Conservation (phyloP, 2,329 filamentous ascomycete genomes). For the Clarireedia sp. region DNA sequence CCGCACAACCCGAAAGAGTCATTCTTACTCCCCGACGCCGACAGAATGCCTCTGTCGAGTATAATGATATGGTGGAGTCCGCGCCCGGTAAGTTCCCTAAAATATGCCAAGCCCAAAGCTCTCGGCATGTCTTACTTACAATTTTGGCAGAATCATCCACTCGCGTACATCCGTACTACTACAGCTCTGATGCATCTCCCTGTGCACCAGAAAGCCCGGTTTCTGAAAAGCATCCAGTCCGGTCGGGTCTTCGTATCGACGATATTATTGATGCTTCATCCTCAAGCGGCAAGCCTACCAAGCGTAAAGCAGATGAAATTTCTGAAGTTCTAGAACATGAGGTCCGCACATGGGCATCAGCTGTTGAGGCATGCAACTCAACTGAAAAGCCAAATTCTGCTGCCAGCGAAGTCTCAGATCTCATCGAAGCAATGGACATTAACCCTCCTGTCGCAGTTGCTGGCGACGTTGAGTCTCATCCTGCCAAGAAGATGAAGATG, state of each 20-base stretch:
- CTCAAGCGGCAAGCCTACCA: conserved; percentile 11
- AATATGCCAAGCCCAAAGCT: background rate
- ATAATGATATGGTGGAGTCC: background rate
- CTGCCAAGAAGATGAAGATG: conserved; percentile 25
- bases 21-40: background rate
- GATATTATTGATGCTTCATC: conserved; percentile 25
- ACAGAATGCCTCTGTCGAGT: background rate
- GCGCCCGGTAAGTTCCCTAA: background rate
- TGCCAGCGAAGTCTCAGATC: background rate
- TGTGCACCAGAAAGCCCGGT: conserved; percentile 6
- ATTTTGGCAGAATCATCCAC: background rate
- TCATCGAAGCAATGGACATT: background rate
- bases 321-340: conserved; percentile 13
- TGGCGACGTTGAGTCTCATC: conserved; percentile 4
- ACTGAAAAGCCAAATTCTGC: background rate
- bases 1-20: background rate
- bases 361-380: background rate
- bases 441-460: background rate
- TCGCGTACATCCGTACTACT: conserved; percentile 6
- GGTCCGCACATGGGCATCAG: conserved; percentile 19
- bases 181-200: conserved; percentile 3
- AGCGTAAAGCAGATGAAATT: conserved; percentile 28
- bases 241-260: conserved; percentile 24
- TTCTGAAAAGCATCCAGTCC: conserved; percentile 9
- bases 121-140: background rate